These are phyloP conservation scores for Diaporthe vexans DNA, from an alignment of 2,329 filamentous ascomycete species.

Conservation along the genomic window DNA sequence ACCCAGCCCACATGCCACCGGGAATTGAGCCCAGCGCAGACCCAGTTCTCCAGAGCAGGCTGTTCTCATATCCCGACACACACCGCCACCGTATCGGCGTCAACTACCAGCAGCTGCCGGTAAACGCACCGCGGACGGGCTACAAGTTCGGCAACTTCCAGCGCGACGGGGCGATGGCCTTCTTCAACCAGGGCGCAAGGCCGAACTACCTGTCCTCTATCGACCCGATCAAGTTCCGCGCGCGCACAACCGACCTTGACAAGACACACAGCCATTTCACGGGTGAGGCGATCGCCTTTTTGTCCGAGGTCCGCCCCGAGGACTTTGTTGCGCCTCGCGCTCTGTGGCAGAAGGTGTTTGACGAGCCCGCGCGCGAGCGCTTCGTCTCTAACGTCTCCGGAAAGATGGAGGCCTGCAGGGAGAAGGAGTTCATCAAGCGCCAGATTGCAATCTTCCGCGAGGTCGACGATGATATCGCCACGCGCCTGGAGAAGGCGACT, in stretches of 20 bases:
- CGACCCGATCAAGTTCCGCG: conserved; percentile 53
- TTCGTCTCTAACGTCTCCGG: conserved; percentile 73
- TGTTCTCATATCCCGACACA: conserved; percentile 74
- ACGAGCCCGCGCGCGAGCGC: conserved; percentile 68
- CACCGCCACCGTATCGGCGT: conserved; percentile 74
- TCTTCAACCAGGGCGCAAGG: conserved; percentile 75
- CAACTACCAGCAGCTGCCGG: conserved; percentile 73
- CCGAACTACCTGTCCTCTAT: conserved; percentile 65
- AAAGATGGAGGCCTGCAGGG: conserved; percentile 71
- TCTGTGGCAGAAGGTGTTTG: conserved; percentile 73
- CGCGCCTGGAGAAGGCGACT: conserved; percentile 72
- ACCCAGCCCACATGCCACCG: conserved; percentile 73
- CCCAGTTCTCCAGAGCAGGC: conserved; percentile 71
- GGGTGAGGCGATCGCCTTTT: conserved; percentile 54
- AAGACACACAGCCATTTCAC: conserved; percentile 56
- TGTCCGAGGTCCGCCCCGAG: conserved; percentile 55
- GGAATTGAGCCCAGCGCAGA: conserved; percentile 75
- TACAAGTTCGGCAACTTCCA: conserved; percentile 75
- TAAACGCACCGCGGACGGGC: conserved; percentile 69
- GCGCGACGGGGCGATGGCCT: conserved; percentile 79
- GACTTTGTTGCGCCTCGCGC: conserved; percentile 65
- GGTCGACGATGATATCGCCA: conserved; percentile 70
- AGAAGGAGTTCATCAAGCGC: conserved; percentile 73
- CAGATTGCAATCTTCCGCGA: conserved; percentile 77
- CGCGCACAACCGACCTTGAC: conserved; percentile 53